Evolutionary conservation across 495 filamentous ascomycete species (phyloP), one percentile per base, ranked within the genome.

Genomic region (Aspergillus carlsbadensis): DNA sequence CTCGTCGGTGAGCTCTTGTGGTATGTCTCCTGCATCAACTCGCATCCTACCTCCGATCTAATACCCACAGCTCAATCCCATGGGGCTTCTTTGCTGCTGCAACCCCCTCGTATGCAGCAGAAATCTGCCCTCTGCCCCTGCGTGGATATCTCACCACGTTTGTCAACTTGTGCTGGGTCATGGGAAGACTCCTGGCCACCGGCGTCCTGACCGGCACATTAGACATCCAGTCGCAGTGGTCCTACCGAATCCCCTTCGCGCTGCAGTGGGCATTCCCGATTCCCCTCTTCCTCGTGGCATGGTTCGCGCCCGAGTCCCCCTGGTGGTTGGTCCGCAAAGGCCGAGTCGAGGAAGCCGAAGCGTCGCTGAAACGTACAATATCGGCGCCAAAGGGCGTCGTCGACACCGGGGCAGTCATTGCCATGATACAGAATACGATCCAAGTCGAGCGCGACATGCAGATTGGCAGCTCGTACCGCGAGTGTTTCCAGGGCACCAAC

Each of bases 401-500:
- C 57, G 79, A 92, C 58, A 73, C 84, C 3, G 83, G 88, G 58
- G 87, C 92, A 69, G 89, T 86, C 1, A 75, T 93, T 36, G 79
- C 87, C 41, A 91, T 91, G 88, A 92, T 92, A 86, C 84, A 88
- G 18, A 88, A 90, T 60, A 91, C 88, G 4, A 87, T 84, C 13
- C 86, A 85, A 1, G 70, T 91, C 11, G 89, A 93, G 63, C 74
- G 84, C 52, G 85, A 85, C 29, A 84, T 85, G 55, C 87, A 84
- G 21, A 72, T 70, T 26, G 84, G n/a, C n/a, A n/a, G n/a, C n/a
- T n/a, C n/a, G n/a, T n/a, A n/a, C n/a, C n/a, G n/a, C n/a, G n/a
- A n/a, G 86, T 88, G 88, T 69, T 91, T 92, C 78, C 84, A 79
- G 62, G 87, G 88, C 3, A 81, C 81, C 17, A 85, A 93, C 59